Evolutionary conservation across 305 asterid species (phyloP).

Genomic region (Solanum hybrid): DNA sequence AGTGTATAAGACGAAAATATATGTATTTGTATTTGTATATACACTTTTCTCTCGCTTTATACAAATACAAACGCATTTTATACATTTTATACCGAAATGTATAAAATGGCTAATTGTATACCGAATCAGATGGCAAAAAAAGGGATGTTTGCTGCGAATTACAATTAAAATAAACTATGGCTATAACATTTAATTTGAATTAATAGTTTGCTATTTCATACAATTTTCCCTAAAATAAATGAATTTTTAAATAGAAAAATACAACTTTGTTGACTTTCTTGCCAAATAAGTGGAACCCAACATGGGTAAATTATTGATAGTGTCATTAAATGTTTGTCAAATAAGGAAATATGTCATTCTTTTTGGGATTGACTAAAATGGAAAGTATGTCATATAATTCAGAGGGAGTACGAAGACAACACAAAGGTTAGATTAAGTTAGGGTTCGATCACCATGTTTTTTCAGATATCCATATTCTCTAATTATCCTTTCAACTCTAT

Average conservation of each 20-base stretch:
- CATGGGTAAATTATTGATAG: not conserved
- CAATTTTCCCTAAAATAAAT: too few species aligned
- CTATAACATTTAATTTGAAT: too few species aligned
- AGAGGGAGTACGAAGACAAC: not conserved
- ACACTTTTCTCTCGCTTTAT: too few species aligned
- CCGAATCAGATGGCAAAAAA: too few species aligned
- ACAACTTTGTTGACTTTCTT: not conserved
- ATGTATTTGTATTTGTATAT: too few species aligned
- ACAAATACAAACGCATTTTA: too few species aligned
- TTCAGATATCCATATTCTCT: not conserved
- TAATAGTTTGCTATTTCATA: too few species aligned
- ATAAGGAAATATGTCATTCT: not conserved
- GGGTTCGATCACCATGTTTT: not conserved
- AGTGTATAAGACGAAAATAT: too few species aligned
- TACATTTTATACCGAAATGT: too few species aligned
- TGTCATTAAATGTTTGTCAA: not conserved
- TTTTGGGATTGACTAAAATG: not conserved
- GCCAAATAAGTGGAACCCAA: not conserved
- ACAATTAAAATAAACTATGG: too few species aligned
- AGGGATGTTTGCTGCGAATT: too few species aligned
- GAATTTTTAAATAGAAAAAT: not conserved
- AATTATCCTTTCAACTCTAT: not conserved
- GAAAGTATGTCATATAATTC: not conserved
- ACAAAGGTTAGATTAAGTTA: not conserved
- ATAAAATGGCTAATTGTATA: too few species aligned